phyloP scores from a whole-genome alignment of 257 asterid species.

The Verbena officinalis region DNA sequence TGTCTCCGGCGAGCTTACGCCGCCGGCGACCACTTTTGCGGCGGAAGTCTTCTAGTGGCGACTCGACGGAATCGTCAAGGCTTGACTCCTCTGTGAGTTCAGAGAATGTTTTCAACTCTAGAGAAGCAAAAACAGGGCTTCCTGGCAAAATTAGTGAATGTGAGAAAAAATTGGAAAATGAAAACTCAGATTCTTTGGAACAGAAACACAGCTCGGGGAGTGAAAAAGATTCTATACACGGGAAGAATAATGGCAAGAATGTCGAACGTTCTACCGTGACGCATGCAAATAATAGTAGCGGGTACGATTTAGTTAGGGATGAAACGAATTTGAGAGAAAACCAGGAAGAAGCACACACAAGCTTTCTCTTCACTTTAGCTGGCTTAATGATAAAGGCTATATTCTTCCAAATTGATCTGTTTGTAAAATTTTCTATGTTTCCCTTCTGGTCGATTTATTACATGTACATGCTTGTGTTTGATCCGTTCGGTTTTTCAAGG shows the following conservation, averaged over 20 bases:
- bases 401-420: conserved; percentile 44
- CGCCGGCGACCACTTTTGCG: conserved; percentile 31
- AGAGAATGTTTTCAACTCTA: conserved; percentile 25
- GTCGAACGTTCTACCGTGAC: conserved; percentile 26
- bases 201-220: conserved; percentile 27
- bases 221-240: conserved; percentile 11
- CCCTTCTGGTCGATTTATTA: conserved; percentile 49
- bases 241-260: conserved; percentile 26
- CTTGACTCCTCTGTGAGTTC: conserved; percentile 31
- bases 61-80: conserved; percentile 18
- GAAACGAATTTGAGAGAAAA: conserved; percentile 38
- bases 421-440: conserved; percentile 35
- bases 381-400: conserved; percentile 46
- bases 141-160: conserved; percentile 23
- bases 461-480: conserved; percentile 46
- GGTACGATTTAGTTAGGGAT: conserved; percentile 19
- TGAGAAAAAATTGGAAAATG: conserved; percentile 21
- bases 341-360: conserved; percentile 32
- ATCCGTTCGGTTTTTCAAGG: conserved; percentile 51
- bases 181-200: conserved; percentile 25
- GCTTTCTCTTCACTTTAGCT: conserved; percentile 39
- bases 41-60: conserved; percentile 6
- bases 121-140: conserved; percentile 21
- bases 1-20: conserved; percentile 35
- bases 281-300: conserved; percentile 11